phyloP scores from a whole-genome alignment of 495 filamentous ascomycete species.

The Podospora didyma region DNA sequence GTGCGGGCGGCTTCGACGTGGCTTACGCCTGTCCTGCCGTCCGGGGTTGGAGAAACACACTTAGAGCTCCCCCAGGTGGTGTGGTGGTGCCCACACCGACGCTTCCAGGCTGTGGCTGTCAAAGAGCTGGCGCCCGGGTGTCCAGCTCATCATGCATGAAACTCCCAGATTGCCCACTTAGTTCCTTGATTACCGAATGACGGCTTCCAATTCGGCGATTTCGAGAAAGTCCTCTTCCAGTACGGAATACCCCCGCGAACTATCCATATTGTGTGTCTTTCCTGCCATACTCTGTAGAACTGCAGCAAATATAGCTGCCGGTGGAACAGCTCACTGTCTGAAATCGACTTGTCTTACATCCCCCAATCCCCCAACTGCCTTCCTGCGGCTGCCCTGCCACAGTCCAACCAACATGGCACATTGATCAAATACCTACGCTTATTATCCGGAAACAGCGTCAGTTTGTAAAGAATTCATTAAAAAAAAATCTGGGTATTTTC shows the following conservation, averaged over 20 bases:
- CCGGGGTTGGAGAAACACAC: background rate
- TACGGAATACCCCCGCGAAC: background rate
- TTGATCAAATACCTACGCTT: too few relatives aligned
- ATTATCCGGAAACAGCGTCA: too few relatives aligned
- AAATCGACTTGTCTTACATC: too few relatives aligned
- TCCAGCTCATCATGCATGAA: constrained; percentile 33
- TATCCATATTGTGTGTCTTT: background rate
- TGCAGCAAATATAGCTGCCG: too few relatives aligned
- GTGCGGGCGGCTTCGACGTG: background rate
- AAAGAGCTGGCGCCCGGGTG: background rate
- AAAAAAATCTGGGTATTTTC: too few relatives aligned
- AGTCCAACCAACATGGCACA: too few relatives aligned
- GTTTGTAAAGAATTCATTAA: too few relatives aligned
- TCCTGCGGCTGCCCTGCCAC: too few relatives aligned
- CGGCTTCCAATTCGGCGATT: background rate
- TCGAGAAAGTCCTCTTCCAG: background rate
- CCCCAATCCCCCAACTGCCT: too few relatives aligned
- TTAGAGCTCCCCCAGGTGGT: too few relatives aligned
- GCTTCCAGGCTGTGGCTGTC: background rate
- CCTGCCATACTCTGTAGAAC: too few relatives aligned
- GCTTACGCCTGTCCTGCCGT: background rate
- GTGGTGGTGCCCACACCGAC: background rate
- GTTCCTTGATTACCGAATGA: background rate
- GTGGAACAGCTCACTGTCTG: too few relatives aligned
- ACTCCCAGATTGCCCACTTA: constrained; percentile 8